Evolutionary conservation across 2,329 filamentous ascomycete species (phyloP), one percentile per base, ranked within the genome.

Genomic region (Blumeria hordei): DNA sequence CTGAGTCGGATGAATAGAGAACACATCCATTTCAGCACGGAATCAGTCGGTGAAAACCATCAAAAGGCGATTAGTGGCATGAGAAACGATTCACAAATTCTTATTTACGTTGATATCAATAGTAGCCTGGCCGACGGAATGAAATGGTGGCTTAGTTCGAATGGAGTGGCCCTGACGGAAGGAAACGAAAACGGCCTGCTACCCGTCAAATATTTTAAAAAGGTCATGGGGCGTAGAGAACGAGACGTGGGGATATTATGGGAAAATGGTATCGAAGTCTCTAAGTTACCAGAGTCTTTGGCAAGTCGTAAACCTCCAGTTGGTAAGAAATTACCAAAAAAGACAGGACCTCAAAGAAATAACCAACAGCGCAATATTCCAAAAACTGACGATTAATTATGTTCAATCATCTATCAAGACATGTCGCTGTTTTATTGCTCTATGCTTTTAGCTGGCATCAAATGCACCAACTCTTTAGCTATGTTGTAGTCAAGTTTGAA

Each of bases 1-100:
- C 69, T 98, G 57, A 80, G 77, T 61, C 75, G 74, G 57, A 96
- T 96, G 92, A 73, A 72, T 0, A 70, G 92, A 55, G 93, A 84
- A 59, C 90, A 96, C 64, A 82, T 96, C 33, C 92, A 98, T 69
- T 94, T 92, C 65, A 85, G 85, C 1, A 78, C 79, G 6, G 16
- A 33, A 6, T 87, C 85, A 0, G 70, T 88, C 11, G 80, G 84
- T 0, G 65, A 65, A 54, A 60, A 60, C 43, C 60, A 57, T 8
- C 57, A 58, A 6, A 62, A 55, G 0, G 83, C 88, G 1, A 75
- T 90, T 28, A 87, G 81, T 41, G 88, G 88, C 0, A 93, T 94
- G 85, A 73, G 90, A 21, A 72, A 63, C 60, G 86, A 79, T 65
- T 83, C 85, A 6, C 82, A 92, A 68, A 69, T 93, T 43, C 64